Evolutionary conservation across 75 land plant genomes (phyloP), one percentile per base, ranked within the genome.

Genomic region (Sequoiadendron giganteum): DNA sequence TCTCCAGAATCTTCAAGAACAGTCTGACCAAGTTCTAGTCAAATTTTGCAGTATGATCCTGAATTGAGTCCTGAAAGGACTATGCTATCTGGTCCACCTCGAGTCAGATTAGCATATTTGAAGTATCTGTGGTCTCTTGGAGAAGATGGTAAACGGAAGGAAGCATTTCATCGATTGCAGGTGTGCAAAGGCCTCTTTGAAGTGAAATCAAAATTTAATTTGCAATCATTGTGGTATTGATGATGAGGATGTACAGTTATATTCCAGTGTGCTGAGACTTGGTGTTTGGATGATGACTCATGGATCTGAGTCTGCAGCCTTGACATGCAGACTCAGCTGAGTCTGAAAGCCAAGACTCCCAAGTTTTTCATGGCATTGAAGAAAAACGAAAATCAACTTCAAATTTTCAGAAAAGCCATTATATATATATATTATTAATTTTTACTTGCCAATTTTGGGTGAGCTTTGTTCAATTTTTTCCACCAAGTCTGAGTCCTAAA

Each of bases 51-150:
- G 99, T 95, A 90, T 89, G 99, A 96, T 85, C 98, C 97, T 49
- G 99, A 98, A 86, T 81, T 86, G 55, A 89, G 93, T 80, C 90
- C 93, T 86, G 91, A 88, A 85, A 92, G 84, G 82, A 77, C 86
- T 40, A 47, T 79, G 13, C 92, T 89, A 78, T 85, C 90, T 88
- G 95, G 92, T n/a, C 94, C 92, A 21, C 99, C 99, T 75, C 95
- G 95, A 93, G 99, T 98, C 47, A 96, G 95, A 88, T 88, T 94
- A 38, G 96, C 98, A 54, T 98, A 97, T 89, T 90, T 97, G 52
- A 97, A 96, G 78, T 96, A 98, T 86, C 96, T 92, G 85, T 98
- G 99, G 99, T 94, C 95, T 86, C 91, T 95, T 85, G 99, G 96
- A 47, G 97, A 98, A 82, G 99, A 98, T 73, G 55, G 40, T 61